These are phyloP conservation scores for Gomphus bonarii DNA, from an alignment of 1,284 basidiomycete species.

Conservation along the genomic window DNA sequence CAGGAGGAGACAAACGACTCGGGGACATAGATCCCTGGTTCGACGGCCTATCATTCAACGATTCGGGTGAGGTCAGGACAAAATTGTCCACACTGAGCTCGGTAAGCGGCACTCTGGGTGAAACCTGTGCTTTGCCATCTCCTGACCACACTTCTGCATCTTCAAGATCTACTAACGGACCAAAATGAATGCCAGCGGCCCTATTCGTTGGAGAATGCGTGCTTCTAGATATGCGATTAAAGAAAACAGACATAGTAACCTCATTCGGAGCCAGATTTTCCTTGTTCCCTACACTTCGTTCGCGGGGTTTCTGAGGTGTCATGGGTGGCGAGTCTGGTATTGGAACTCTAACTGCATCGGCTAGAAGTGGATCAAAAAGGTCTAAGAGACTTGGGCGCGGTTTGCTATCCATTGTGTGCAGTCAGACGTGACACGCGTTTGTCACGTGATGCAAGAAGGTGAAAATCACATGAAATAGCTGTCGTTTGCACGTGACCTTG, in stretches of 20 bases:
- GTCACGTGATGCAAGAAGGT: neutral
- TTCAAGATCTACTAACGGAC: neutral
- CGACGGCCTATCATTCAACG: neutral
- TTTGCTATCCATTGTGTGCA: neutral
- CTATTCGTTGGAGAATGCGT: neutral
- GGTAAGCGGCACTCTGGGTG: neutral
- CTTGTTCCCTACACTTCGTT: neutral
- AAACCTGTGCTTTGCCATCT: neutral
- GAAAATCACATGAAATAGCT: too few species aligned
- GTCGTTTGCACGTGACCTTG: too few species aligned
- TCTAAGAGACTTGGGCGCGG: conserved; percentile 8
- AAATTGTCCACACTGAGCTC: neutral
- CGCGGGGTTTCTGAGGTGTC: neutral
- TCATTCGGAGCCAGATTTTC: neutral
- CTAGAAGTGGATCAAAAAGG: conserved; percentile 9
- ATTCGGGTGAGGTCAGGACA: neutral
- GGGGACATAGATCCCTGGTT: neutral
- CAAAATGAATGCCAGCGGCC: neutral
- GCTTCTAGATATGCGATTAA: conserved; percentile 3
- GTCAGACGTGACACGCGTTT: neutral
- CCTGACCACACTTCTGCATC: neutral
- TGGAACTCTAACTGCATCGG: neutral
- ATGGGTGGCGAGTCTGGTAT: conserved; percentile 6
- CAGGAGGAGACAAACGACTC: neutral
- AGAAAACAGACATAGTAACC: conserved; percentile 7